Evolutionary conservation across 805 yeast genomes (phyloP), one percentile per base, ranked within the genome.

Genomic region (Kuraishia hungarica): DNA sequence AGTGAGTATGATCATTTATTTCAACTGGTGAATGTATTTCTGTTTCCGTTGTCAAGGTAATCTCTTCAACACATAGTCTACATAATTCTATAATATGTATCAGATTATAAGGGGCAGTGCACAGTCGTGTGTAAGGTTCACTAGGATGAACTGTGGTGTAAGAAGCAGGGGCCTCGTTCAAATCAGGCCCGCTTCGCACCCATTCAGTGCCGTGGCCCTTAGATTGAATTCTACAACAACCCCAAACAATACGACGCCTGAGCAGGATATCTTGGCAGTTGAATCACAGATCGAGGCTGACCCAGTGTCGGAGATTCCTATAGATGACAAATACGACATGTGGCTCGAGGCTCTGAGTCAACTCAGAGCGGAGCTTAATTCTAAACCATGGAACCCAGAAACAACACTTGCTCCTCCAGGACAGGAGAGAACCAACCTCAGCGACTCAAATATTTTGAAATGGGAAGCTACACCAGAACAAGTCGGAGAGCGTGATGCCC

Each of bases 401-500:
- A 28, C 21, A 39, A 15, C 53, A 29, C 47, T 54, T 24, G 20
- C 29, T 35, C n/a, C 54, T 29, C 46, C 49, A 19, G 55, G 55
- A n/a, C 26, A 50, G 28, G 51, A 54, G 11, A 51, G 50, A 39
- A 52, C 54, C 22, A 50, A 55, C 19, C 47, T 56, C 19, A 47
- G 46, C 35, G 60, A 56, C 29, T 20, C 53, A 6, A 50, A 7
- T 11, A 53, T 13, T n/a, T 19, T 46, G 39, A 24, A 58, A 54
- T 20, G 23, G 39, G 24, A 51, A 17, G 48, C 50, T 20, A 15
- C 52, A 17, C 20, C 48, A 15, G 53, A 53, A 39, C 97, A 92
- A 69, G 54, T 80, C 23, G 77, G 73, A 4, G 83, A 89, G 67
- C 74, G 74, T 50, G 81, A 77, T 55, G 68, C 66, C 13, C 71